A percentile compares a stretch with the other conserved stretches of the same genome.
Evolutionary conservation across 106 monocot species (phyloP).

Genomic region (Vanilla planifolia): DNA sequence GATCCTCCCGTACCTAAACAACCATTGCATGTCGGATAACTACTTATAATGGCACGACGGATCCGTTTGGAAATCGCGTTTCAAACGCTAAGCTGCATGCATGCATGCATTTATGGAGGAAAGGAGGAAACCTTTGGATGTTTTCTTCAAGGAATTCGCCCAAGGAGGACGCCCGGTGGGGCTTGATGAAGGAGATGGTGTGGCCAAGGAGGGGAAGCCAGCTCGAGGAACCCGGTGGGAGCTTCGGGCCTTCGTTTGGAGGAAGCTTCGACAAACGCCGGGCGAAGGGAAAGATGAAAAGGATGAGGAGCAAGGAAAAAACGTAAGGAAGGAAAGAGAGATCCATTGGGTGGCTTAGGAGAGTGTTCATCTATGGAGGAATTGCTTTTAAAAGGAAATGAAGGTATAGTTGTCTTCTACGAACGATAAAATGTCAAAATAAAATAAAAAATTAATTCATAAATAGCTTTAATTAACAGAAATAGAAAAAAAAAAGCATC

Average conservation of each 20-base stretch:
- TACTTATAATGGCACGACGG: neutral
- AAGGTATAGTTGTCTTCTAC: too few relatives aligned
- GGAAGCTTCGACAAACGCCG: too few relatives aligned
- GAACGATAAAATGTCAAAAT: too few relatives aligned
- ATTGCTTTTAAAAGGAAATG: too few relatives aligned
- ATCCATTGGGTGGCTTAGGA: neutral
- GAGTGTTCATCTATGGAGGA: too few relatives aligned
- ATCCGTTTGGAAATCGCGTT: neutral
- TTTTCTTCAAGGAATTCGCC: conserved; percentile 19
- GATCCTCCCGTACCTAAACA: conserved; percentile 24
- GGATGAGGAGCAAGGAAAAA: neutral
- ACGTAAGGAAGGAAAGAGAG: neutral
- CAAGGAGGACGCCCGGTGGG: conserved; percentile 11
- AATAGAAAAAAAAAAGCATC: too few relatives aligned
- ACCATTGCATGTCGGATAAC: neutral
- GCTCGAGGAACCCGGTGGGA: conserved; percentile 25
- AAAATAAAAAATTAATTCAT: too few relatives aligned
- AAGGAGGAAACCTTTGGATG: conserved; percentile 13
- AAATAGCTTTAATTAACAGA: too few relatives aligned
- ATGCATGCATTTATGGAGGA: neutral
- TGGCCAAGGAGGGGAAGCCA: conserved; percentile 17
- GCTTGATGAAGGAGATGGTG: conserved; percentile 14
- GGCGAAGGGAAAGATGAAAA: neutral
- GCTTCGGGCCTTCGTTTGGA: neutral
- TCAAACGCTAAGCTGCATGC: too few relatives aligned